phyloP scores from a whole-genome alignment of 768 basidiomycete species.

The Epithele typhae region DNA sequence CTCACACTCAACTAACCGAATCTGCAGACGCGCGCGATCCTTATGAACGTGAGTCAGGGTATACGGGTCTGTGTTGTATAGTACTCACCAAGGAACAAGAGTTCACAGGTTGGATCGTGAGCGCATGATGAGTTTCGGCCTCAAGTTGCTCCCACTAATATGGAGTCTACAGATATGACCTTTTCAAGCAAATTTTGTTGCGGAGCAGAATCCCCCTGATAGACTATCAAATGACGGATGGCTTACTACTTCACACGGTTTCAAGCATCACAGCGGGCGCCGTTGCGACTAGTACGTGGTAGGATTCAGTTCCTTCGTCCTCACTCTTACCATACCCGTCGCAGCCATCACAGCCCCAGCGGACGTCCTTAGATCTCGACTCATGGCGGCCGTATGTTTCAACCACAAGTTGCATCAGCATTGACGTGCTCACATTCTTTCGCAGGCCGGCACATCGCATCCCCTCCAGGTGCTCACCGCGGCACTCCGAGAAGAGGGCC shows the following conservation, averaged over 20 bases:
- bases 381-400: conserved; percentile 67
- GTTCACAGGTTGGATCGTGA: conserved; percentile 82
- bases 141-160: too few species aligned
- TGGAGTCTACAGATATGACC: conserved; percentile 56
- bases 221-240: conserved; percentile 60
- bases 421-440: conserved; percentile 3
- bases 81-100: conserved; percentile 34
- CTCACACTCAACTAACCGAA: conserved; percentile 6
- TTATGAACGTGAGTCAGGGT: conserved; percentile 66
- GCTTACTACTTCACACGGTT: conserved; percentile 59
- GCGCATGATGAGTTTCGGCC: conserved; percentile 25
- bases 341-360: conserved; percentile 75
- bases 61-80: too few species aligned
- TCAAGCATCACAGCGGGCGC: conserved; percentile 70
- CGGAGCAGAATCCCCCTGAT: conserved; percentile 47
- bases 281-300: conserved; percentile 66
- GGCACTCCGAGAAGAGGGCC: conserved; percentile 70
- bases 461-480: conserved; percentile 48
- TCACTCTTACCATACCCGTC: neutral
- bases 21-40: conserved; percentile 50
- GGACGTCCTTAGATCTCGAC: conserved; percentile 70
- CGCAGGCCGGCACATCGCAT: conserved; percentile 46
- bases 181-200: conserved; percentile 61
- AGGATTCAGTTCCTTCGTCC: too few species aligned
- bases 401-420: neutral